Evolutionary conservation across 2,329 filamentous ascomycete species (phyloP).

Genomic region (Huntiella abstrusa): DNA sequence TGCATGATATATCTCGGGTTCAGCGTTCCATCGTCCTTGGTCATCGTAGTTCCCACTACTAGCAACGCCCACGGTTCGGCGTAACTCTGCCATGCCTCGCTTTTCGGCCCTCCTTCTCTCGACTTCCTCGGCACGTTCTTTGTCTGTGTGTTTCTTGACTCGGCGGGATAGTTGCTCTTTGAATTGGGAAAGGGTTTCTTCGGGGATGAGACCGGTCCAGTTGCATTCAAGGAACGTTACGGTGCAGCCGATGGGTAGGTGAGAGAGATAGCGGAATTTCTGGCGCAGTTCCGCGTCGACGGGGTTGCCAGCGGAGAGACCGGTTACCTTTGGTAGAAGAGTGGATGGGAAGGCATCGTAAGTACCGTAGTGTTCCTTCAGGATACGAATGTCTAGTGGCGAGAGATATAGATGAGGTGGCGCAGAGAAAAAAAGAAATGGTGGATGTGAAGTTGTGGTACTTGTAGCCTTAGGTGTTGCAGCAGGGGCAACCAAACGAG

Average conservation of each 20-base stretch:
- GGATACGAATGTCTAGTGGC: constrained; percentile 75
- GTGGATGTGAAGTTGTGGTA: background rate
- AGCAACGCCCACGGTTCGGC: constrained; percentile 24
- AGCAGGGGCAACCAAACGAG: constrained; percentile 7
- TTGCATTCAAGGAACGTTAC: constrained; percentile 86
- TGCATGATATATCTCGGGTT: constrained; percentile 34
- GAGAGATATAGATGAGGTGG: constrained; percentile 79
- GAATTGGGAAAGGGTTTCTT: constrained; percentile 58
- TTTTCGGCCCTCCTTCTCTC: constrained; percentile 68
- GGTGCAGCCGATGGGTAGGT: constrained; percentile 78
- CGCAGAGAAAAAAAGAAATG: constrained; percentile 61
- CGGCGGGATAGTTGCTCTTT: constrained; percentile 56
- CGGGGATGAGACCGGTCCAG: constrained; percentile 74
- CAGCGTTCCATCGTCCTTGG: constrained; percentile 20
- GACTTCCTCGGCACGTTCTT: constrained; percentile 70
- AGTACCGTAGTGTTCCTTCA: constrained; percentile 72
- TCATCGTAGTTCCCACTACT: constrained; percentile 10
- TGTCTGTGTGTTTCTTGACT: constrained; percentile 61
- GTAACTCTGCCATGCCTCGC: constrained; percentile 51
- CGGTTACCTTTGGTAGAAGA: constrained; percentile 70
- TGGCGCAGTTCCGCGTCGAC: constrained; percentile 72
- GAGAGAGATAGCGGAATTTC: constrained; percentile 68
- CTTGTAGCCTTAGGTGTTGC: background rate
- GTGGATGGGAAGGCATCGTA: constrained; percentile 72
- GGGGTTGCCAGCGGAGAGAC: constrained; percentile 71